Percentiles rank a stretch among this genome's conserved stretches.
These are phyloP conservation scores for Tulasnella sp. DNA, from an alignment of 768 basidiomycete species.

Conservation along the genomic window DNA sequence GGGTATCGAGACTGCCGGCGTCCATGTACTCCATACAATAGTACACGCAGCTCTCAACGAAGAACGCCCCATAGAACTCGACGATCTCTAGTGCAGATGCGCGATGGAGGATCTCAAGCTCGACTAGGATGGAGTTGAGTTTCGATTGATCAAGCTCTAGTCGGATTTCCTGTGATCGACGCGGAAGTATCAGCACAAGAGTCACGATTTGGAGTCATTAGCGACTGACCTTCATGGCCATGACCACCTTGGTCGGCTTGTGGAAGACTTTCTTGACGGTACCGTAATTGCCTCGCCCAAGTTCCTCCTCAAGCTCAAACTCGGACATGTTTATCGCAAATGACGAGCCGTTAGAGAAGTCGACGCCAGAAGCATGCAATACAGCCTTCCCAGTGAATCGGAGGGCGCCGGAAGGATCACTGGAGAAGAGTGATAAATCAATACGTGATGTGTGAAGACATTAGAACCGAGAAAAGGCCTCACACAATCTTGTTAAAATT, in stretches of 20 bases:
- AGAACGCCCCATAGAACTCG: conserved; percentile 98
- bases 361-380: conserved; percentile 76
- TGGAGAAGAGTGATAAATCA: conserved; percentile 27
- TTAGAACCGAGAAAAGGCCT: conserved; percentile 27
- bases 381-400: conserved; percentile 92
- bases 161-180: conserved; percentile 72
- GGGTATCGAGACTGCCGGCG: conserved; percentile 86
- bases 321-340: conserved; percentile 94
- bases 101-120: conserved; percentile 94
- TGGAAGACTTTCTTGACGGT: conserved; percentile 95
- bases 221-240: conserved; percentile 91
- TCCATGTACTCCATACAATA: conserved; percentile 99
- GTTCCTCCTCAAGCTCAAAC: conserved; percentile 80
- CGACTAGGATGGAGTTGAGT: conserved; percentile 95
- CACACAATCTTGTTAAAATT: conserved; percentile 94
- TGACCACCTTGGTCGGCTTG: conserved; percentile 84
- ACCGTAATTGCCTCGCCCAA: conserved; percentile 94
- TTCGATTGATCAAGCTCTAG: conserved; percentile 90
- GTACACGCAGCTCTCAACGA: conserved; percentile 99
- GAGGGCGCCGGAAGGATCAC: conserved; percentile 92
- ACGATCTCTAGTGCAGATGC: conserved; percentile 86
- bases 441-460: conserved; percentile 7
- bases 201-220: neutral
- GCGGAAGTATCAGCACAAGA: conserved; percentile 17
- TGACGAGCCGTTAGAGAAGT: conserved; percentile 82